Base-by-base conservation (phyloP, 495 filamentous ascomycete genomes). In the Penicillium subrubescens region DNA sequence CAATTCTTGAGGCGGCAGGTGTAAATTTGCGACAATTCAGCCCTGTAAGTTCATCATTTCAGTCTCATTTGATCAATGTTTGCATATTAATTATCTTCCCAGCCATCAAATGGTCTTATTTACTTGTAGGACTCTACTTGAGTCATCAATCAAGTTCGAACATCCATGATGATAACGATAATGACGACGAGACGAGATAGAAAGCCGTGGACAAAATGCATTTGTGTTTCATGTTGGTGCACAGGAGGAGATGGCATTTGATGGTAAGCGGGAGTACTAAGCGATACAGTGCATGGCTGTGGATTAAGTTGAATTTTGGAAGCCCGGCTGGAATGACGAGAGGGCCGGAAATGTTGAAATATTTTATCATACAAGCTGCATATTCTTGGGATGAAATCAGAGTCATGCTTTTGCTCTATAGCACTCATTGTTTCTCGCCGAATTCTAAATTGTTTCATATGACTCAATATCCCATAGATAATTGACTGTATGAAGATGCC, bases 21-120 rank as follows among this genome's bases (percentile, higher is more conserved):
- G 89, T 97, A 10, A 81, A 81, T 50, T 74, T 97, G 61, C 83
- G 93, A 65, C 92, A 96, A 75, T 96, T 94, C 69, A 88, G 86
- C 60, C 90, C 91, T 60, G 92, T 94, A 79, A 82, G 86, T 2
- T 23, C 19, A 23, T 34, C 23, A 4, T n/a, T 14, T 8, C 11
- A 10, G 34, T 25, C n/a, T 54, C 35, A 29, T 12, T 37, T 21
- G 10, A 31, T 43, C 31, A 51, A 17, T 14, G 23, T 41, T 43
- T 59, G 71, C 70, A 66, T 72, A 21, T 19, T 31, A 52, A 57
- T 33, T 6, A n/a, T 1, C 43, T 3, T 15, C 29, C 6, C 43
- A 85, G 83, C 81, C 82, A 39, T 77, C 73, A 17, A 84, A 82
- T 71, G 82, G 82, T 4, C 72, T 84, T 4, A 75, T 83, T 7